These are phyloP conservation scores for Mytilinidion resinicola DNA, from an alignment of 495 filamentous ascomycete genomes.

Conservation along the genomic window DNA sequence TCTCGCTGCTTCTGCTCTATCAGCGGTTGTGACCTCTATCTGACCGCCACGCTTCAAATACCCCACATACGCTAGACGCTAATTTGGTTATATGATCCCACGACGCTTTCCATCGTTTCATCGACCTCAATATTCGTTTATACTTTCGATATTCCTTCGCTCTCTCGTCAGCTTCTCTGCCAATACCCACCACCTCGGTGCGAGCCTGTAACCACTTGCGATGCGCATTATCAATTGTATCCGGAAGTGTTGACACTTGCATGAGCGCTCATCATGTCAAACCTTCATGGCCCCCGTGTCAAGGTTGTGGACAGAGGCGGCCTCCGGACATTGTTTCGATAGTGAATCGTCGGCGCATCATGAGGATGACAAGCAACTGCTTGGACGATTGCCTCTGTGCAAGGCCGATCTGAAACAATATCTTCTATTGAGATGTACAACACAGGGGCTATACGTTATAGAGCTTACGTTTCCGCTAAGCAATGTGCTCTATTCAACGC, in stretches of 20 bases:
- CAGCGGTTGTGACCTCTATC: background rate
- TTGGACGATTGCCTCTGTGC: background rate
- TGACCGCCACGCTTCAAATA: slow-evolving; percentile 2
- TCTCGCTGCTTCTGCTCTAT: background rate
- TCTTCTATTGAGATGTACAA: too few relatives aligned
- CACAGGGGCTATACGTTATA: too few relatives aligned
- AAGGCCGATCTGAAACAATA: too few relatives aligned
- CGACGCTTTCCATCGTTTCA: background rate
- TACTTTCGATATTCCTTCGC: background rate
- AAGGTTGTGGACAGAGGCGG: background rate
- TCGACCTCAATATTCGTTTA: background rate
- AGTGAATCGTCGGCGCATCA: too few relatives aligned
- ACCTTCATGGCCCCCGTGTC: background rate
- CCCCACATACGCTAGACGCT: slow-evolving; percentile 2
- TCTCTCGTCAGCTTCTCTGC: background rate
- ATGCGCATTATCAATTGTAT: background rate
- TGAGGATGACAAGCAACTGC: background rate
- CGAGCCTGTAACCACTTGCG: background rate
- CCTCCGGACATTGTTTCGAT: background rate
- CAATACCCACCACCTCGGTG: background rate
- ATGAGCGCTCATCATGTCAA: background rate
- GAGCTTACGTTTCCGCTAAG: too few relatives aligned
- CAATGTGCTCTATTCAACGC: too few relatives aligned
- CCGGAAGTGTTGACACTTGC: background rate
- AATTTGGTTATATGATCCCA: slow-evolving; percentile 1